Evolutionary conservation across 345 rosid species (phyloP).

Genomic region (Salix viminalis): DNA sequence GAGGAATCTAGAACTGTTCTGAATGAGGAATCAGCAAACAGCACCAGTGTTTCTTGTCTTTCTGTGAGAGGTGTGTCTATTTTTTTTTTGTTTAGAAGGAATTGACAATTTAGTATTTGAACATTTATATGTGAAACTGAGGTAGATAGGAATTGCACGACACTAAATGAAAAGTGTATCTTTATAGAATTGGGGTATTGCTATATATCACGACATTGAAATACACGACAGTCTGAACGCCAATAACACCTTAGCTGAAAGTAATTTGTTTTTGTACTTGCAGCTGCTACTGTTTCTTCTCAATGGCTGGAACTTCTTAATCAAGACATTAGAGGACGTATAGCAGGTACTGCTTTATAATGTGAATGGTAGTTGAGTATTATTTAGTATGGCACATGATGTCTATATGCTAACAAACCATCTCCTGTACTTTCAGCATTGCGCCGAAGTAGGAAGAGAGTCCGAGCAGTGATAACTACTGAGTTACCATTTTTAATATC

Average conservation of each 20-base stretch:
- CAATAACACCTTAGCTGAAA: slow-evolving; percentile 26
- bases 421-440: slow-evolving; percentile 51
- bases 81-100: not conserved
- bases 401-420: slow-evolving; percentile 3
- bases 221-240: slow-evolving; percentile 21
- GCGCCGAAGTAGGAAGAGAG: slow-evolving; percentile 87
- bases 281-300: slow-evolving; percentile 90
- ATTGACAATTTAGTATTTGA: not conserved
- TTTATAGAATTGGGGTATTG: not conserved
- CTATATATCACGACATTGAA: slow-evolving; percentile 3
- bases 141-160: not conserved
- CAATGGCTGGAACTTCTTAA: slow-evolving; percentile 94
- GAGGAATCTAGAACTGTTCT: slow-evolving; percentile 41
- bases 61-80: slow-evolving; percentile 58
- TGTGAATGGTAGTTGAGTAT: not conserved
- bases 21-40: slow-evolving; percentile 40
- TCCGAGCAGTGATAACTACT: slow-evolving; percentile 58
- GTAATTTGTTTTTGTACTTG: slow-evolving; percentile 10
- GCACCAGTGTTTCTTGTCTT: slow-evolving; percentile 48
- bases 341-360: slow-evolving; percentile 51
- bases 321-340: slow-evolving; percentile 88
- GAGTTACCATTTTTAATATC: slow-evolving; percentile 71
- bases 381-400: not conserved
- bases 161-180: not conserved
- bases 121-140: not conserved